Percentiles rank a stretch among this genome's conserved stretches.
phyloP scores from a whole-genome alignment of 768 basidiomycete species.

The Myochromella boudieri region DNA sequence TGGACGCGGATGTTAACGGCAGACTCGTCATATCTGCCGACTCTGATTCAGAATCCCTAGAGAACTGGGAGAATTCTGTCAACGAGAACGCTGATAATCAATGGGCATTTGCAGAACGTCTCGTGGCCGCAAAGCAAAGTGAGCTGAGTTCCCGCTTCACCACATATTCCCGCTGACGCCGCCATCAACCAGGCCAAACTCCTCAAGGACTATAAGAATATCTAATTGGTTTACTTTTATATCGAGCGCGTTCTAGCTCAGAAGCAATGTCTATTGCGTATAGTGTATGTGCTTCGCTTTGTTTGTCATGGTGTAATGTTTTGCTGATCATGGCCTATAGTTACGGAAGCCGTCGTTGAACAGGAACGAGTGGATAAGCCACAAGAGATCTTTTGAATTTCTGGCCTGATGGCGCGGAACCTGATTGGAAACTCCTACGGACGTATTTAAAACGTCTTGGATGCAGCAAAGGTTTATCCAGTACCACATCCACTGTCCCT shows the following conservation, averaged over 20 bases:
- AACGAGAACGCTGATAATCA: conserved; percentile 16
- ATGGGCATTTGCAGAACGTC: conserved; percentile 23
- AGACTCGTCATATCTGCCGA: conserved; percentile 22
- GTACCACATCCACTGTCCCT: not conserved
- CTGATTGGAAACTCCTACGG: too few relatives aligned
- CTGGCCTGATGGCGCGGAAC: not conserved
- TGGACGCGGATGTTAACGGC: conserved; percentile 15
- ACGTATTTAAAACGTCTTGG: not conserved
- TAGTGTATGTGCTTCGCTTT: not conserved
- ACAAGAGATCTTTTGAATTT: not conserved
- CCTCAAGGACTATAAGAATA: too few relatives aligned
- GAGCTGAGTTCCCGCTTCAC: too few relatives aligned
- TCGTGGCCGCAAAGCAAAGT: conserved; percentile 19
- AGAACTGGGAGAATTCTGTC: conserved; percentile 24
- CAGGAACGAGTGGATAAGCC: too few relatives aligned
- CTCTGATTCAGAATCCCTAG: conserved; percentile 22
- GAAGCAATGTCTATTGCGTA: not conserved
- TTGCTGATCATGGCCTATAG: too few relatives aligned
- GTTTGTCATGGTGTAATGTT: not conserved
- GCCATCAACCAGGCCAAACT: too few relatives aligned
- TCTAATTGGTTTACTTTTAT: too few relatives aligned
- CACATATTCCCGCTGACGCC: too few relatives aligned
- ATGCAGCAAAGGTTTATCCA: not conserved
- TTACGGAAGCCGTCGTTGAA: too few relatives aligned
- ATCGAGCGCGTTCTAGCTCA: too few relatives aligned